phyloP scores from a whole-genome alignment of 345 rosid species.

The Anacardium occidentale region DNA sequence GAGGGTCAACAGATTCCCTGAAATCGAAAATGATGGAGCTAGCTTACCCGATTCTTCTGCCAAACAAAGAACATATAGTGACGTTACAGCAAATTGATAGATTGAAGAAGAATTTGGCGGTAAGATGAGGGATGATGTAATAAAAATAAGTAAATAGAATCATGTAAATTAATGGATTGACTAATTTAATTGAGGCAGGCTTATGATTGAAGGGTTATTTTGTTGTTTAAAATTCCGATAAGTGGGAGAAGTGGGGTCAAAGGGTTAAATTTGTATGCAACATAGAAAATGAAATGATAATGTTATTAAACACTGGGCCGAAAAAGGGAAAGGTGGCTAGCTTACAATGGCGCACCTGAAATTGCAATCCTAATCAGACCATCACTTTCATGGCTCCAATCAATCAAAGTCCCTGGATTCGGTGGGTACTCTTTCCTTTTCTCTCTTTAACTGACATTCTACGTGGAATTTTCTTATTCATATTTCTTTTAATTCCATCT shows the following conservation, averaged over 20 bases:
- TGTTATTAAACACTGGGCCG: slow-evolving; percentile 14
- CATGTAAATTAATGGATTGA: background rate
- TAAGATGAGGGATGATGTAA: no score
- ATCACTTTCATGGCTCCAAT: slow-evolving; percentile 34
- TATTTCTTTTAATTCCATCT: no score
- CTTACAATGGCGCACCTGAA: slow-evolving; percentile 40
- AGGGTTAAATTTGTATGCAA: background rate
- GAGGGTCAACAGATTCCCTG: background rate
- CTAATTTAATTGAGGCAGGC: background rate
- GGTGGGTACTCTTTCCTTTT: slow-evolving; percentile 12
- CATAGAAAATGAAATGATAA: slow-evolving; percentile 24
- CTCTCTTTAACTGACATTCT: background rate
- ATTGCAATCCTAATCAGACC: slow-evolving; percentile 65
- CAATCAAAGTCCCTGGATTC: slow-evolving; percentile 20
- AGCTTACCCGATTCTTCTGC: background rate
- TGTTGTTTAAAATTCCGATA: background rate
- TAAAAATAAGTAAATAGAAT: no score
- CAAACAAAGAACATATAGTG: no score
- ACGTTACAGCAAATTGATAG: no score
- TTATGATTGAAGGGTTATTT: background rate
- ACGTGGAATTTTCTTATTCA: slow-evolving; percentile 9
- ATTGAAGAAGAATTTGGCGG: no score
- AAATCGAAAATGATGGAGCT: background rate
- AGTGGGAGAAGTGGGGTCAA: background rate
- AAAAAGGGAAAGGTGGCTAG: slow-evolving; percentile 21